Evolutionary conservation across 2,329 filamentous ascomycete species (phyloP).

Genomic region (Paraphoma chrysanthemicola): DNA sequence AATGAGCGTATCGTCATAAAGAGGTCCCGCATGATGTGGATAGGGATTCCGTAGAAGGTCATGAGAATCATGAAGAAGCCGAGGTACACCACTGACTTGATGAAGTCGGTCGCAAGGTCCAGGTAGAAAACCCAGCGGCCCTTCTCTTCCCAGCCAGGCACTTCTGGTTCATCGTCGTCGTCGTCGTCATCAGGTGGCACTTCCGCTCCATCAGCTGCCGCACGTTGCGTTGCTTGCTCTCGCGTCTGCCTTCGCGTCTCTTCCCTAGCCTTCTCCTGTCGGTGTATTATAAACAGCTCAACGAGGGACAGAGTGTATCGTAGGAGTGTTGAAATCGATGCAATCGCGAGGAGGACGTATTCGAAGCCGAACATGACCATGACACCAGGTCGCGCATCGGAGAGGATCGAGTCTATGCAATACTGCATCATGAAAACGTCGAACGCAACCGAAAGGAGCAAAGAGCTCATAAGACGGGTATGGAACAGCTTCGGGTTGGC

Average conservation of each 20-base stretch:
- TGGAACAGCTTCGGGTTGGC: slow-evolving; percentile 90
- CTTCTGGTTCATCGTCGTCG: slow-evolving; percentile 90
- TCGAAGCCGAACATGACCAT: slow-evolving; percentile 99
- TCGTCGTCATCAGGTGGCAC: slow-evolving; percentile 56
- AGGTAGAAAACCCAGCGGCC: slow-evolving; percentile 90
- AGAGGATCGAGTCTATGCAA: slow-evolving; percentile 80
- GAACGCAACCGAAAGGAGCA: slow-evolving; percentile 80
- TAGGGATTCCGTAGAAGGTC: slow-evolving; percentile 91
- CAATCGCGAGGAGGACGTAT: slow-evolving; percentile 84
- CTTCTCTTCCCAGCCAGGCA: slow-evolving; percentile 95
- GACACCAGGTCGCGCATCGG: slow-evolving; percentile 92
- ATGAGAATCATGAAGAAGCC: slow-evolving; percentile 93
- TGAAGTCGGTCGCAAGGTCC: slow-evolving; percentile 85
- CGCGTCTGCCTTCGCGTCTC: slow-evolving; percentile 49
- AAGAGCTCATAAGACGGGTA: slow-evolving; percentile 76
- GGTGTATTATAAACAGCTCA: slow-evolving; percentile 76
- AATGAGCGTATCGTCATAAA: slow-evolving; percentile 95
- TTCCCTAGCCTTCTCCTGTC: slow-evolving; percentile 72
- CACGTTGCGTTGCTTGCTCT: slow-evolving; percentile 74
- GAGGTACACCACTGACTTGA: slow-evolving; percentile 88
- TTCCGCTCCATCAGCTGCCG: slow-evolving; percentile 48
- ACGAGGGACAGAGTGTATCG: slow-evolving; percentile 81
- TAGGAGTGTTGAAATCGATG: slow-evolving; percentile 77
- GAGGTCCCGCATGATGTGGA: slow-evolving; percentile 95
- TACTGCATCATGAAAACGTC: slow-evolving; percentile 82